phyloP scores from a whole-genome alignment of 2,329 filamentous ascomycete genomes.

The Parastagonospora nodorum region DNA sequence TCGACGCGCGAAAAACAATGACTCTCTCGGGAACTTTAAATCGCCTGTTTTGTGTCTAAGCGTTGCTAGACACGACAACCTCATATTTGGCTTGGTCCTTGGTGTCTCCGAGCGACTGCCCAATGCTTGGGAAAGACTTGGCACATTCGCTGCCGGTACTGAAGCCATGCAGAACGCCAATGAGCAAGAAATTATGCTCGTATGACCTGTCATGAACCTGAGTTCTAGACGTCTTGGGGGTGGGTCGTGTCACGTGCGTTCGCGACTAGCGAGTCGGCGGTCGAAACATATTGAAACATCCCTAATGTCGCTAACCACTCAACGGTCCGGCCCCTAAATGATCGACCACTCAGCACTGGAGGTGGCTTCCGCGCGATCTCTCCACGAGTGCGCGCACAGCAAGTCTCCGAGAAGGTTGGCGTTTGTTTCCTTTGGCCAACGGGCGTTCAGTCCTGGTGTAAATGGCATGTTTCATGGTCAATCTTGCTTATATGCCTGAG shows the following conservation, averaged over 20 bases:
- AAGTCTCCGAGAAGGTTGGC: constrained; percentile 20
- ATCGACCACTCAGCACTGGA: constrained; percentile 18
- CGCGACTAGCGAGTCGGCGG: constrained; percentile 20
- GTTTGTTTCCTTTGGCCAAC: constrained; percentile 16
- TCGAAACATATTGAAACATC: constrained; percentile 34
- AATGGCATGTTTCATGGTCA: constrained; percentile 27
- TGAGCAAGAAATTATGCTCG: constrained; percentile 25
- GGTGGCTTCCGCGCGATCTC: constrained; percentile 1
- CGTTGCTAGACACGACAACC: constrained; percentile 29
- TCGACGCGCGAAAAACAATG: constrained; percentile 24
- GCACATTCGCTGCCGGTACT: constrained; percentile 34
- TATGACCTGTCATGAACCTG: constrained; percentile 11
- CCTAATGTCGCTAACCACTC: constrained; percentile 24
- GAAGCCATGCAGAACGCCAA: constrained; percentile 25
- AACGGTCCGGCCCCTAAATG: constrained; percentile 15
- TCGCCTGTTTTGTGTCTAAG: constrained; percentile 32
- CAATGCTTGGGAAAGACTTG: constrained; percentile 30
- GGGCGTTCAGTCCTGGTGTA: constrained; percentile 18
- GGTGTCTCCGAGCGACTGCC: constrained; percentile 17
- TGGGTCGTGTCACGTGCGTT: constrained; percentile 13
- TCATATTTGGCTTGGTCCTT: constrained; percentile 36
- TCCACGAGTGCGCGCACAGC: constrained; percentile 21
- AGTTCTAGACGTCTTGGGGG: constrained; percentile 14
- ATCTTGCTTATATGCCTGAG: constrained; percentile 25
- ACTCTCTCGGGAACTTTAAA: constrained; percentile 22